Evolutionary conservation across 2,329 filamentous ascomycete genomes (phyloP).

Genomic region (Aspergillus persii): DNA sequence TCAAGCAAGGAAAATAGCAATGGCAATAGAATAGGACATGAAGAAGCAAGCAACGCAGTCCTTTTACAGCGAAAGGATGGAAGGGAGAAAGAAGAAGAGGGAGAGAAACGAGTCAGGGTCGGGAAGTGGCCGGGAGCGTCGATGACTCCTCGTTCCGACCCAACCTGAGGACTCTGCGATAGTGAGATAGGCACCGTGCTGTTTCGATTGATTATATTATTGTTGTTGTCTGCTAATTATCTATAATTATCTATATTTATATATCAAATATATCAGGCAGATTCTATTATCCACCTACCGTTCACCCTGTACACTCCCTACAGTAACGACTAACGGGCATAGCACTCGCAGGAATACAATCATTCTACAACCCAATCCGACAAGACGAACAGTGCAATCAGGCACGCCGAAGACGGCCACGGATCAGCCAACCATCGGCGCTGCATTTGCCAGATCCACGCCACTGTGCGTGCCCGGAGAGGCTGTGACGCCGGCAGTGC

Average conservation of each 20-base stretch:
- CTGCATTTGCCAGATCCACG: slow-evolving; percentile 2
- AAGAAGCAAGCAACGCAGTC: background rate
- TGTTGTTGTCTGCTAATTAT: too few relatives aligned
- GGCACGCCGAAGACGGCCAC: background rate
- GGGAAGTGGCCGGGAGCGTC: background rate
- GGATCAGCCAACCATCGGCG: slow-evolving; percentile 3
- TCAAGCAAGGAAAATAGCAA: background rate
- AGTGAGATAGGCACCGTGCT: too few relatives aligned
- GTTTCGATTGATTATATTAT: too few relatives aligned
- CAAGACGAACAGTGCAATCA: background rate
- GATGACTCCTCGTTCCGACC: background rate
- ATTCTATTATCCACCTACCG: too few relatives aligned
- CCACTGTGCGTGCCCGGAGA: background rate
- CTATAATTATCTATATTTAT: too few relatives aligned
- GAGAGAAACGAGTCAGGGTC: background rate
- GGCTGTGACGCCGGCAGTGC: background rate
- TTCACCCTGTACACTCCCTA: too few relatives aligned
- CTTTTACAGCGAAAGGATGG: slow-evolving; percentile 1
- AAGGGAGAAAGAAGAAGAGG: background rate
- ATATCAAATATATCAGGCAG: too few relatives aligned
- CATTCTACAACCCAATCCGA: background rate
- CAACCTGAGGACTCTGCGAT: background rate
- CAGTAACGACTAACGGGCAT: too few relatives aligned
- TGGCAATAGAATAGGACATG: background rate
- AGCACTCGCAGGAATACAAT: too few relatives aligned